phyloP scores from a whole-genome alignment of 225 moss, liverwort and hornwort species.

The Marchantia polymorpha region DNA sequence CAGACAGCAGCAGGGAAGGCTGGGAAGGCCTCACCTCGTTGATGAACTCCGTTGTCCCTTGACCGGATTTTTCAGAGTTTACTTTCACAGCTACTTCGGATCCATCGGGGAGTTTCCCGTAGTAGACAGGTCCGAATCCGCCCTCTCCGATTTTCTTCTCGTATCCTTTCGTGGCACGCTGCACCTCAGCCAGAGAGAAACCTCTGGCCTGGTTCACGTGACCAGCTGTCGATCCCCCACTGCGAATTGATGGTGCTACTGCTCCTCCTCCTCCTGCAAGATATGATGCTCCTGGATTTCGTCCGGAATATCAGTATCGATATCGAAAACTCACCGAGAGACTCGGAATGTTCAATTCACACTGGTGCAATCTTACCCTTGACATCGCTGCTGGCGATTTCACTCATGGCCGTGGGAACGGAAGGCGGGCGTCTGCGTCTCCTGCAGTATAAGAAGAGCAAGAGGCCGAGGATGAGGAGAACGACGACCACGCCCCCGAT shows the following conservation, averaged over 20 bases:
- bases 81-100: slow-evolving; percentile 41
- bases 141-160: slow-evolving; percentile 45
- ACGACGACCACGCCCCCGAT: slow-evolving; percentile 12
- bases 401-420: neutral
- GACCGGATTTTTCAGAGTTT: slow-evolving; percentile 9
- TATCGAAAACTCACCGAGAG: no score
- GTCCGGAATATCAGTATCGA: neutral
- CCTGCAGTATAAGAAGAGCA: slow-evolving; percentile 1
- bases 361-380: neutral
- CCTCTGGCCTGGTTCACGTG: neutral
- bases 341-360: no score
- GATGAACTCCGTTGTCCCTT: slow-evolving; percentile 34
- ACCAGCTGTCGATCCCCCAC: neutral
- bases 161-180: slow-evolving; percentile 35
- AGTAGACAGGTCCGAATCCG: slow-evolving; percentile 35
- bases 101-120: slow-evolving; percentile 31
- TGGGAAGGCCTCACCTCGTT: slow-evolving; percentile 22
- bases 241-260: neutral
- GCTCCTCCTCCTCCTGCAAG: neutral
- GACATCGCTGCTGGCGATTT: no score
- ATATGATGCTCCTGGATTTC: neutral
- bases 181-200: slow-evolving; percentile 35
- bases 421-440: neutral
- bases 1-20: neutral
- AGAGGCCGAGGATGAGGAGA: slow-evolving; percentile 1